phyloP scores from a whole-genome alignment of 805 yeast genomes.

The Starmerella geochares region DNA sequence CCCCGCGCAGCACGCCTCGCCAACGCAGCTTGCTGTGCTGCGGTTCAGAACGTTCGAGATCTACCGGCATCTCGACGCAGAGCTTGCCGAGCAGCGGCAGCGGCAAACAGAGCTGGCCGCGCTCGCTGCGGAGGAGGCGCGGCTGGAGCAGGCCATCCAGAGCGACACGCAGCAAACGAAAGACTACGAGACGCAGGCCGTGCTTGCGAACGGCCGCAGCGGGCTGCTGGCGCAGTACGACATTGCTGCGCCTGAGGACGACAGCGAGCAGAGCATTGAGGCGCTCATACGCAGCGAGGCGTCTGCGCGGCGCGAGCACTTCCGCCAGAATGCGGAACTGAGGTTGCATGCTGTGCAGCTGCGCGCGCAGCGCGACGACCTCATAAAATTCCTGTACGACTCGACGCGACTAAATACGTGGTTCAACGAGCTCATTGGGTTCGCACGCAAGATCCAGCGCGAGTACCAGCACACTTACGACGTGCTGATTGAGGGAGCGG shows the following conservation, averaged over 20 bases:
- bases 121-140: background rate
- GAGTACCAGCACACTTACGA: slow-evolving; percentile 3
- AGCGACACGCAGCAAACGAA: background rate
- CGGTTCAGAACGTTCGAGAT: slow-evolving; percentile 6
- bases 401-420: slow-evolving; percentile 3
- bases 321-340: slow-evolving; percentile 5
- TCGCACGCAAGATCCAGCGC: slow-evolving; percentile 9
- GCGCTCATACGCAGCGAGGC: background rate
- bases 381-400: background rate
- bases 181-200: slow-evolving; percentile 3
- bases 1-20: background rate
- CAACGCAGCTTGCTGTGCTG: slow-evolving; percentile 2
- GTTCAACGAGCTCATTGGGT: slow-evolving; percentile 4
- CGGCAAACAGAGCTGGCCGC: background rate
- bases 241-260: background rate
- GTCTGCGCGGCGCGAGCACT: background rate
- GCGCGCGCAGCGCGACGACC: slow-evolving; percentile 1
- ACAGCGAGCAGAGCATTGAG: background rate
- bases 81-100: background rate
- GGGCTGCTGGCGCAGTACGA: slow-evolving; percentile 2
- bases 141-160: background rate
- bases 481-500: background rate
- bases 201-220: background rate
- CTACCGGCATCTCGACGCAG: slow-evolving; percentile 2
- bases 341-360: background rate